Percentiles rank a stretch among this genome's conserved stretches.
phyloP scores from a whole-genome alignment of 2,329 filamentous ascomycete species.

The Ceratocystis papillata region DNA sequence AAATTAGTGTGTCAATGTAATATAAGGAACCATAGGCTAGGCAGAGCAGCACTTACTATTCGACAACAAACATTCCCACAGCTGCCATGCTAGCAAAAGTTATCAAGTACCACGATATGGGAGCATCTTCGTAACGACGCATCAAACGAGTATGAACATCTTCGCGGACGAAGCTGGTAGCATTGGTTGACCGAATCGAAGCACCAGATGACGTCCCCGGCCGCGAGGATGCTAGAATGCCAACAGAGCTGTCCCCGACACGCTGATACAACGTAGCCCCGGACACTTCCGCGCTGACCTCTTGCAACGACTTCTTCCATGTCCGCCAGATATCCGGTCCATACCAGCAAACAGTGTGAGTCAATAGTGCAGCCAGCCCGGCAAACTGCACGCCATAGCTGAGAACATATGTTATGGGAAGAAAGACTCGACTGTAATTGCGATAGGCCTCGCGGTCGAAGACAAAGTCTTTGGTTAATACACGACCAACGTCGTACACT shows the following conservation, averaged over 20 bases:
- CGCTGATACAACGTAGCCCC: conserved; percentile 44
- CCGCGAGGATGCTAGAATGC: conserved; percentile 13
- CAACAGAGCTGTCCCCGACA: conserved; percentile 30
- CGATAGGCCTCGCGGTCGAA: conserved; percentile 69
- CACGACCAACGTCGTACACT: conserved; percentile 69
- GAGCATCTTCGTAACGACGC: conserved; percentile 71
- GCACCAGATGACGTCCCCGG: conserved; percentile 22
- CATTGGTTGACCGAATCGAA: conserved; percentile 23
- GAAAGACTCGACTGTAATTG: conserved; percentile 71
- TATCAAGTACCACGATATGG: conserved; percentile 66
- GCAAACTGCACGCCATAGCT: conserved; percentile 83
- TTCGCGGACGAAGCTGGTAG: conserved; percentile 40
- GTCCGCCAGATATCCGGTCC: conserved; percentile 71
- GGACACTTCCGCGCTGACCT: conserved; percentile 42
- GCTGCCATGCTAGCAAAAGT: conserved; percentile 67
- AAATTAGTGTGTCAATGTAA: conserved; percentile 24
- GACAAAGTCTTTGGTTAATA: conserved; percentile 64
- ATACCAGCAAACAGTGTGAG: conserved; percentile 76
- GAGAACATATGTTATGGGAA: conserved; percentile 77
- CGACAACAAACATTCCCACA: conserved; percentile 72
- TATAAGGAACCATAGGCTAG: background rate
- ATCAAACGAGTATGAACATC: conserved; percentile 80
- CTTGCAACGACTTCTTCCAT: conserved; percentile 58
- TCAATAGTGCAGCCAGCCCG: conserved; percentile 64
- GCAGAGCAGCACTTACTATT: conserved; percentile 51